These are phyloP conservation scores for Hypomyces rosellus DNA, from an alignment of 2,329 filamentous ascomycete genomes.

Conservation along the genomic window DNA sequence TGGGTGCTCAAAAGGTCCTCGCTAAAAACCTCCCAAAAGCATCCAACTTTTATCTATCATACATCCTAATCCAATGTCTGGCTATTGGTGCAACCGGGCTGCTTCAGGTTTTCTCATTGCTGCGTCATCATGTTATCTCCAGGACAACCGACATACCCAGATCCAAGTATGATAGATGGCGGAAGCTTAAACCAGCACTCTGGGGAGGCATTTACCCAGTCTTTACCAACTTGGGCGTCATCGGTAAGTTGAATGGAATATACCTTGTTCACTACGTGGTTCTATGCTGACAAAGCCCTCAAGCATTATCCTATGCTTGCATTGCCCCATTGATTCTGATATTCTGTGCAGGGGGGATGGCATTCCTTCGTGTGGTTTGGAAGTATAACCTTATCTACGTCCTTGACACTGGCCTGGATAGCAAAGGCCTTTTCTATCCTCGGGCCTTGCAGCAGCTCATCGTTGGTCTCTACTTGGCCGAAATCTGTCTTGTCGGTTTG, in stretches of 20 bases:
- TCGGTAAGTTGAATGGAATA: conserved; percentile 47
- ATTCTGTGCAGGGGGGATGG: conserved; percentile 74
- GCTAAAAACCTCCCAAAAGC: conserved; percentile 71
- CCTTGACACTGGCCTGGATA: conserved; percentile 74
- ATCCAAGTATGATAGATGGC: conserved; percentile 73
- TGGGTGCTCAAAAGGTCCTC: conserved; percentile 55
- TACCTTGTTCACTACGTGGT: too few species aligned
- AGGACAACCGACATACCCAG: conserved; percentile 72
- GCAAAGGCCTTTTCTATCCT: conserved; percentile 80
- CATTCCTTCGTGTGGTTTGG: conserved; percentile 79
- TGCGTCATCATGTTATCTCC: conserved; percentile 52
- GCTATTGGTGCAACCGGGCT: conserved; percentile 69
- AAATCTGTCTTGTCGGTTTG: conserved; percentile 77
- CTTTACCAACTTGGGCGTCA: conserved; percentile 74
- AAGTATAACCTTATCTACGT: conserved; percentile 89
- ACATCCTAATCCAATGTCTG: conserved; percentile 88
- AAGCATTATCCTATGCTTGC: conserved; percentile 76
- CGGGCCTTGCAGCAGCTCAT: conserved; percentile 83
- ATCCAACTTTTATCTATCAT: conserved; percentile 90
- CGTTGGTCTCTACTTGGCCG: conserved; percentile 74
- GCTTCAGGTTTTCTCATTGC: conserved; percentile 63
- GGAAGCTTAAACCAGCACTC: conserved; percentile 62
- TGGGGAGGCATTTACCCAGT: conserved; percentile 82
- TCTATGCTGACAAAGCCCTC: not conserved
- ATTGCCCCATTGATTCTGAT: conserved; percentile 81